Base-by-base conservation (phyloP, 148 eudicot genomes). In the Rhododendron henanense region DNA sequence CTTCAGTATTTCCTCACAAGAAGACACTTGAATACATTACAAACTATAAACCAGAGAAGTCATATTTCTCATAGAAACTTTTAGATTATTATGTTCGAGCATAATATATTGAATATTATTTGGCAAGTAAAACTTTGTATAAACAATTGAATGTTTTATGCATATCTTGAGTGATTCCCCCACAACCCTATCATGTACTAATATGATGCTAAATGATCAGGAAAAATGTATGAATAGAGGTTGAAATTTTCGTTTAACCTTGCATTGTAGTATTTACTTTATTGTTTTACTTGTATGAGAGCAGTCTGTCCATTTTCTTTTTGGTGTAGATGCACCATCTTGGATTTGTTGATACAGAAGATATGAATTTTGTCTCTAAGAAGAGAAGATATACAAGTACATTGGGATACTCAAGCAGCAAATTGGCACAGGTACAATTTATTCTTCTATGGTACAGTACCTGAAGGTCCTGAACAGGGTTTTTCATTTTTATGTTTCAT, bases 321-420 rank as follows among this genome's bases (percentile, higher is more conserved):
- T 61, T 48, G 47, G 47, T 91, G 85, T 87, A 97, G 99, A 95
- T 95, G 96, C 99, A 97, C 87, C 67, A 85, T 44, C 81, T 97
- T 89, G 99, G 99, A 87, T 97, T 97, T 90, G 96, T 97, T 86
- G 99, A 97, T 87, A 89, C 99, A 80, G 98, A 95, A 87, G 99
- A 97, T 91, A 92, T 97, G 98, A 94, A 94, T 85, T 91, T 94
- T 79, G 87, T 90, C 48, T 88, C 90, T 45, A 96, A 94, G 77
- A 95, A 91, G 91, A 94, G 96, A 87, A 97, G 93, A 88, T 97
- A 83, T 90, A 84, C 98, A 84, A 97, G 98, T 91, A 86, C 93
- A 84, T 90, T 91, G 37, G 99, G 99, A 88, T 95, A 97, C 85
- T 86, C 96, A 44, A 88, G 94, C 93, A 97, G 99, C 93, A 97